Evolutionary conservation across 163 green algal genomes (phyloP).

Genomic region (Volvox carteri): DNA sequence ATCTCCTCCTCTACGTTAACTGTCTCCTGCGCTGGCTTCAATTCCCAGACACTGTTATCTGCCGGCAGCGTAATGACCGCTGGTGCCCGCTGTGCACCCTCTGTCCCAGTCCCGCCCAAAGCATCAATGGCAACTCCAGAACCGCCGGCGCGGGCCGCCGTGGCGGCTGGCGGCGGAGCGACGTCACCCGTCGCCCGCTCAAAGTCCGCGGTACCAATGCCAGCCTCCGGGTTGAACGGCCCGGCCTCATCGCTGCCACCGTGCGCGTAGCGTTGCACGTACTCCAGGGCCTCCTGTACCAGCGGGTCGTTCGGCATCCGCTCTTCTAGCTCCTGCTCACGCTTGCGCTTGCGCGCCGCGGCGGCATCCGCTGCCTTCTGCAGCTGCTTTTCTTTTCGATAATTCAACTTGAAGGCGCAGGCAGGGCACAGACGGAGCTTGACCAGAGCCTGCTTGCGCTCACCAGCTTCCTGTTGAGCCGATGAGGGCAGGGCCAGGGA

Average conservation of each 20-base stretch:
- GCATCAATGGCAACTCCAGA: no score
- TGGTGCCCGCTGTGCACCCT: background rate
- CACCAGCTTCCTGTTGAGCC: slow-evolving; percentile 76
- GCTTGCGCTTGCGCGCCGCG: slow-evolving; percentile 47
- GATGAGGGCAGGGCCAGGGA: no score
- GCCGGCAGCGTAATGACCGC: slow-evolving; percentile 51
- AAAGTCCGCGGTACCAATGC: background rate
- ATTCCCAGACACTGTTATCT: slow-evolving; percentile 63
- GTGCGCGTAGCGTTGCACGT: background rate
- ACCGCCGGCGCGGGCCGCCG: background rate
- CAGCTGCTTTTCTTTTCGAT: slow-evolving; percentile 71
- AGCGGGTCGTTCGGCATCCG: background rate
- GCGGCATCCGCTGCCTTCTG: slow-evolving; percentile 35
- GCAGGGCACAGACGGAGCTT: slow-evolving; percentile 86
- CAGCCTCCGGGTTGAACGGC: no score
- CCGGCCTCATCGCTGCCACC: background rate
- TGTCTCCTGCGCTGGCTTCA: slow-evolving; percentile 50
- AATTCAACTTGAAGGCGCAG: slow-evolving; percentile 88
- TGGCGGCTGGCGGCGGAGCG: slow-evolving; percentile 32
- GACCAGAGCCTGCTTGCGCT: slow-evolving; percentile 87
- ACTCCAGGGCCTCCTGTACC: slow-evolving; percentile 25
- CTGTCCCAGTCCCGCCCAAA: background rate
- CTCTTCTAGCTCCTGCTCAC: slow-evolving; percentile 21
- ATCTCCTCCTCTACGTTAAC: slow-evolving; percentile 63
- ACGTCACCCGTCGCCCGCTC: slow-evolving; percentile 32